phyloP scores from a whole-genome alignment of 2,329 filamentous ascomycete species.

The Pseudogymnoascus sp. region DNA sequence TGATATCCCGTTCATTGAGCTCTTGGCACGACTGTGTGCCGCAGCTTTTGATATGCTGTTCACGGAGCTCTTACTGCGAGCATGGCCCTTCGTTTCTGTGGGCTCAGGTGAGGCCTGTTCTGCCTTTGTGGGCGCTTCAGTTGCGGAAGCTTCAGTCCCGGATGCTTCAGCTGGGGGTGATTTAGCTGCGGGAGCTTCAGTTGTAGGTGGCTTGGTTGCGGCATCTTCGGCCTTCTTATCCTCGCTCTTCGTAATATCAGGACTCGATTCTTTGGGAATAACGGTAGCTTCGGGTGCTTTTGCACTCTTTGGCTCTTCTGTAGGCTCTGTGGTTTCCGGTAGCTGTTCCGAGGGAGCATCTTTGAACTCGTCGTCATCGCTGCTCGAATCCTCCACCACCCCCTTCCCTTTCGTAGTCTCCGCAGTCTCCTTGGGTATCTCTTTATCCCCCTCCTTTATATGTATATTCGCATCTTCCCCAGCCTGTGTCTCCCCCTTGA shows the following conservation, averaged over 20 bases:
- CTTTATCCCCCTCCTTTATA: constrained; percentile 10
- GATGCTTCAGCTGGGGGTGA: background rate
- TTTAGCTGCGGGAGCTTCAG: background rate
- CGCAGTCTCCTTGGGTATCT: constrained; percentile 20
- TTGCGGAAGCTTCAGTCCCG: background rate
- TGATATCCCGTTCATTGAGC: constrained; percentile 39
- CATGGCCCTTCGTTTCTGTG: constrained; percentile 13
- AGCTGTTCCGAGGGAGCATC: constrained; percentile 31
- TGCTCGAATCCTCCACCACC: constrained; percentile 28
- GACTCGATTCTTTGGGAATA: background rate
- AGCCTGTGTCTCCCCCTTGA: background rate
- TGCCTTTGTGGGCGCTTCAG: background rate
- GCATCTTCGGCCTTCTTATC: background rate
- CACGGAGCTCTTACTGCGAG: constrained; percentile 8
- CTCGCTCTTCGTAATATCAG: background rate
- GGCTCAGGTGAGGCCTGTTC: background rate
- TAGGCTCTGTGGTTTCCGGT: constrained; percentile 17
- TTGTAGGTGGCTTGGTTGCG: background rate
- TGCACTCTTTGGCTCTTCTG: background rate
- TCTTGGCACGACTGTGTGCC: constrained; percentile 8
- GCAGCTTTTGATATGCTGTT: background rate
- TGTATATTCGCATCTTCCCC: constrained; percentile 12
- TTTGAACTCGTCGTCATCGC: constrained; percentile 36
- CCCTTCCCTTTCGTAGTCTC: background rate
- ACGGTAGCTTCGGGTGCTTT: background rate